Evolutionary conservation across 257 asterid species (phyloP).

Genomic region (Penstemon davidsonii): DNA sequence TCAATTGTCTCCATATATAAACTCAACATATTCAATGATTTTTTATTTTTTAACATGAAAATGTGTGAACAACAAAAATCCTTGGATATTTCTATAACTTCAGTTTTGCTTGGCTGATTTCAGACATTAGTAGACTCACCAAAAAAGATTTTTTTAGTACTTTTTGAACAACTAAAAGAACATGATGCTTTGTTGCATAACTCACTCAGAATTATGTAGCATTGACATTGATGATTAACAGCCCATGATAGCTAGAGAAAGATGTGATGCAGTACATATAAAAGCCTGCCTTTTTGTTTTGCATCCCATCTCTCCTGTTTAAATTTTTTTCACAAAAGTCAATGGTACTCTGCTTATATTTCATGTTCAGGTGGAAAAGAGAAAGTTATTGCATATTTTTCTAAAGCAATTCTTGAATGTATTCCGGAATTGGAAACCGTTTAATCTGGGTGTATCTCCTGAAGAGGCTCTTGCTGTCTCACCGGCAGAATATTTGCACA

Average conservation of each 20-base stretch:
- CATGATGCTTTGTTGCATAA: constrained; percentile 15
- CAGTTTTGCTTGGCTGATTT: not conserved
- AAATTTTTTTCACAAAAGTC: constrained; percentile 16
- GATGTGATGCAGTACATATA: constrained; percentile 22
- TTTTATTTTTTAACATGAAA: not conserved
- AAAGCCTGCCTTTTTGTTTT: constrained; percentile 28
- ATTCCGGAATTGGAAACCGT: constrained; percentile 76
- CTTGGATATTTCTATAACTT: not conserved
- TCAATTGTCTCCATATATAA: not conserved
- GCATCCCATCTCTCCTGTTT: constrained; percentile 23
- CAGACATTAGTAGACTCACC: not conserved
- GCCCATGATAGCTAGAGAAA: constrained; percentile 23
- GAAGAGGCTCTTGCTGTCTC: constrained; percentile 41
- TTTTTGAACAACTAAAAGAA: constrained; percentile 15
- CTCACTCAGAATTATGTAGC: constrained; percentile 8
- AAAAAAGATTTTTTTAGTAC: constrained; percentile 8
- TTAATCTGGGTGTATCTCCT: constrained; percentile 48
- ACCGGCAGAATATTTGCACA: constrained; percentile 38
- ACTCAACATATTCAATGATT: not conserved
- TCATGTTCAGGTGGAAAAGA: constrained; percentile 71
- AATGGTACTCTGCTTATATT: constrained; percentile 23
- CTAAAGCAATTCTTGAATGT: constrained; percentile 76
- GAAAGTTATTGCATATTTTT: constrained; percentile 59
- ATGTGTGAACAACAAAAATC: not conserved
- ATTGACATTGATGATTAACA: not conserved